Evolutionary conservation across 306 rosid species (phyloP).

Genomic region (Cucumis cinereus): DNA sequence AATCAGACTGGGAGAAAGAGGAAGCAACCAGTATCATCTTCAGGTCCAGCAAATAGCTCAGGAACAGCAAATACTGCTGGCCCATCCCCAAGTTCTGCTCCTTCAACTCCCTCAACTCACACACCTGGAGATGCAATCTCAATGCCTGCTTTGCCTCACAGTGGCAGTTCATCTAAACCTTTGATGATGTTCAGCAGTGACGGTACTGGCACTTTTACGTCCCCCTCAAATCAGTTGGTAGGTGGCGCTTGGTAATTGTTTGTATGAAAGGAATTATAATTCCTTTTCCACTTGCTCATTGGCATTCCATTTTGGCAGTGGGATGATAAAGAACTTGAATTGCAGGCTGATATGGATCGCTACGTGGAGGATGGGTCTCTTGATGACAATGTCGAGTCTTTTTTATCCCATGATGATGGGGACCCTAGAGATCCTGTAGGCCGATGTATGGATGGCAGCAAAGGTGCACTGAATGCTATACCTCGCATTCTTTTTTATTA

Average conservation of each 20-base stretch:
- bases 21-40: slow-evolving; percentile 92
- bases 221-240: slow-evolving; percentile 93
- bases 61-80: slow-evolving; percentile 97
- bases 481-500: background rate
- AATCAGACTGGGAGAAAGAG: slow-evolving; percentile 95
- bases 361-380: slow-evolving; percentile 92
- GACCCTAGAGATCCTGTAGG: slow-evolving; percentile 90
- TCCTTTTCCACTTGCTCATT: slow-evolving; percentile 69
- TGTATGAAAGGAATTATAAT: slow-evolving; percentile 34
- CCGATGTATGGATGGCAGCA: slow-evolving; percentile 94
- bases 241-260: slow-evolving; percentile 25
- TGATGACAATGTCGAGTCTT: slow-evolving; percentile 94
- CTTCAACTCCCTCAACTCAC: slow-evolving; percentile 96
- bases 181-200: slow-evolving; percentile 74
- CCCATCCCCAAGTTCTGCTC: slow-evolving; percentile 97
- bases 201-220: slow-evolving; percentile 72
- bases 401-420: slow-evolving; percentile 91
- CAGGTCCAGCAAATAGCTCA: slow-evolving; percentile 98
- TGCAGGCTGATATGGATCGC: slow-evolving; percentile 99
- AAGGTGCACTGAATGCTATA: slow-evolving; percentile 53
- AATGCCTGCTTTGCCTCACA: slow-evolving; percentile 86
- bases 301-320: slow-evolving; percentile 94
- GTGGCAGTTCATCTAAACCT: slow-evolving; percentile 81
- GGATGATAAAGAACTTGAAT: slow-evolving; percentile 99
- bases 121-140: slow-evolving; percentile 97